Base-by-base conservation (phyloP, 2,329 filamentous ascomycete genomes). In the Aspergillus sergii region DNA sequence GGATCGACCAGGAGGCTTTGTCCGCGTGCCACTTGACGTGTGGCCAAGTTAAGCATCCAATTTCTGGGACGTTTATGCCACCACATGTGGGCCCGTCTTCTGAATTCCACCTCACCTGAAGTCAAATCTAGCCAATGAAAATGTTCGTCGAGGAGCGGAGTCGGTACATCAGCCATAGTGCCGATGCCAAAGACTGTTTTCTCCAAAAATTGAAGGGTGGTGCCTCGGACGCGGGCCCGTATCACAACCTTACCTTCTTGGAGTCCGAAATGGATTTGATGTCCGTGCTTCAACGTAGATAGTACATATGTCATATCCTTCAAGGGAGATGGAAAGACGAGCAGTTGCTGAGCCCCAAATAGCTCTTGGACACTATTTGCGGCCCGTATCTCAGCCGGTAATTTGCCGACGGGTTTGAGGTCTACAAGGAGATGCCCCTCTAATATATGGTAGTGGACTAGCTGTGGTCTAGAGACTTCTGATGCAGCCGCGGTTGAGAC, bases 361-460 rank as follows among this genome's bases (percentile, higher is more conserved):
- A 59, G 34, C 41, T 59, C 58, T 34, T 36, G 8, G 81, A 79
- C 77, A 2, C 74, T 71, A 12, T 61, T 51, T 1, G 81, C 75
- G 3, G 83, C 69, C 30, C 79, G 80, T 53, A 85, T 83, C 1
- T 83, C 74, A 1, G 78, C 68, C 0, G 89, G 88, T 0, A 90
- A 78, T 14, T 82, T 85, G 1, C 84, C 81, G 12, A 85, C 66
- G 6, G 81, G 77, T 53, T 81, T 69, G 0, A 83, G 80, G 62
- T 86, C 75, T 10, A 86, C 76, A 0, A 85, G 72, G 0, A 86
- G 69, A 51, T 81, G 76, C 0, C 84, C 84, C 39, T 80, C 76
- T 0, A 85, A 57, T 0, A 82, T 64, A 65, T 85, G 74, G 66
- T 80, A 84, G 45, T 81, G 76, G 0, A 85, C 66, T 2, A 58